Percentiles rank a stretch among this genome's conserved stretches.
These are phyloP conservation scores for Cordyceps fumosorosea DNA, from an alignment of 2,329 filamentous ascomycete species.

Conservation along the genomic window DNA sequence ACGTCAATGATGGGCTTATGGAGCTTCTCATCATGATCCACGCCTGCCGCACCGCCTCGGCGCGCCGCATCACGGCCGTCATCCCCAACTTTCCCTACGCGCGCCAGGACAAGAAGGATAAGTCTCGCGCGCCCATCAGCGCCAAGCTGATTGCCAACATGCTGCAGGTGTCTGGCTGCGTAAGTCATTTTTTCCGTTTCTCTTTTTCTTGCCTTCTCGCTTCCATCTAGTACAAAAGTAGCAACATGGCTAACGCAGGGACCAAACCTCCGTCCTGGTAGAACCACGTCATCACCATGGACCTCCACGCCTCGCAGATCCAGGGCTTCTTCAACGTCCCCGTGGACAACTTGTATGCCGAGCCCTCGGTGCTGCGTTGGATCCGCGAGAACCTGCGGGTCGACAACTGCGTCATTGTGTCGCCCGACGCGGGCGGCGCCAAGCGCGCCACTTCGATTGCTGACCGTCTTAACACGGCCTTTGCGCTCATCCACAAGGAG, in stretches of 20 bases:
- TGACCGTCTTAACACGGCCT: conserved; percentile 81
- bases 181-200: conserved; percentile 21
- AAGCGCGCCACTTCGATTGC: conserved; percentile 92
- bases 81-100: conserved; percentile 96
- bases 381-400: conserved; percentile 79
- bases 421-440: conserved; percentile 87
- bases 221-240: background rate
- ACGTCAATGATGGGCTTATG: conserved; percentile 98
- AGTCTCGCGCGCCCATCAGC: conserved; percentile 88
- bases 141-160: conserved; percentile 96
- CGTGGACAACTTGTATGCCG: conserved; percentile 78
- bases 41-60: conserved; percentile 64
- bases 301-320: conserved; percentile 88
- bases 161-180: conserved; percentile 86
- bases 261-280: conserved; percentile 12
- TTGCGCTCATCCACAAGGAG: conserved; percentile 96
- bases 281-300: conserved; percentile 78
- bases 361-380: conserved; percentile 87
- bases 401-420: conserved; percentile 86
- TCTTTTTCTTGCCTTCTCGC: background rate
- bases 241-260: background rate
- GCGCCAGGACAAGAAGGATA: conserved; percentile 94
- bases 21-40: conserved; percentile 98
- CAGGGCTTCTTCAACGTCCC: conserved; percentile 90
- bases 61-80: conserved; percentile 87